Evolutionary conservation across 148 eudicot genomes (phyloP), one percentile per base, ranked within the genome.

Genomic region (Fagopyrum tataricum): DNA sequence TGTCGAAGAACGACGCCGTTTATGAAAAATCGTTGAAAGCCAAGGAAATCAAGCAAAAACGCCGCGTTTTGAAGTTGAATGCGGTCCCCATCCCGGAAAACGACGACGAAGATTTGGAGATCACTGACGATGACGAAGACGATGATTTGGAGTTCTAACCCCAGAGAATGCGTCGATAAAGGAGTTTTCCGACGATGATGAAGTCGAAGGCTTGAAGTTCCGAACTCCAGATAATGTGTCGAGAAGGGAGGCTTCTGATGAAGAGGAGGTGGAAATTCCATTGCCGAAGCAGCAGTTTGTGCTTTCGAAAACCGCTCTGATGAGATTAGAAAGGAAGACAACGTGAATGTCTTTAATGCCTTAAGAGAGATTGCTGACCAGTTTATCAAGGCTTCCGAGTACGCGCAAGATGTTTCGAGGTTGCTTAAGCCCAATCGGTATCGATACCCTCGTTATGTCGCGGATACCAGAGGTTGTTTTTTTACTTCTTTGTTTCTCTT

Each of bases 251-350:
- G 66, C 59, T 75, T 83, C 74, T 20, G 79, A 44, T 39, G 86
- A 76, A 72, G 90, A 78, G 84, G 84, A 82, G 9, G 87, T 73
- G 72, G 89, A 81, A 72, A 73, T 79, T 40, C 85, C 85, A 64
- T 31, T 64, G 24, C 77, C 79, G 13, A 88, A 76, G 76, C 90
- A 76, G 76, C 90, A 87, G n/a, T 88, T 89, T 81, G 56, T 82
- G 86, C 96, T 89, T 82, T 88, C 97, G 0, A 90, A 95, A 43
- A 91, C 96, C 0, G 97, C 96, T 93, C 98, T 0, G 74, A 89
- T 0, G 93, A 87, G 18, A 20, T 82, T 44, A 75, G 80, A 71
- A 77, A 77, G 46, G 72, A 47, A 12, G 76, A 73, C 12, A 66
- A 84, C 79, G 97, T 80, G 73, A 81, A 90, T 83, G 75, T 90